Conservation (phyloP, 2,329 filamentous ascomycete species). For the Pseudogymnoascus sp. region DNA sequence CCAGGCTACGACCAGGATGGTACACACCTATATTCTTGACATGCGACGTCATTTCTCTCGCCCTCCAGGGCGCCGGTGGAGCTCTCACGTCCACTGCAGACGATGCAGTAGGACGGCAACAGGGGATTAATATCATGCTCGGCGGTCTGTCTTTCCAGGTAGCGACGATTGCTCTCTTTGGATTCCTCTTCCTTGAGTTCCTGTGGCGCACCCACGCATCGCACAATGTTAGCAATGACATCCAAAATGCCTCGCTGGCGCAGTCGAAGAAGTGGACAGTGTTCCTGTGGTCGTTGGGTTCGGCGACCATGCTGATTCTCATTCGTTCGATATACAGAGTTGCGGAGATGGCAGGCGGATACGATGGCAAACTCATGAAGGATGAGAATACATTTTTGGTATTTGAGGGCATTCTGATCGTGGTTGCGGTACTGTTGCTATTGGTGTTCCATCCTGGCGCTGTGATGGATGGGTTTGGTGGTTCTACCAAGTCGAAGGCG, state of each 20-base stretch:
- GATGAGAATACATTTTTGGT: conserved; percentile 49
- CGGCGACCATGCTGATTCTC: conserved; percentile 57
- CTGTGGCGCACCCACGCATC: conserved; percentile 31
- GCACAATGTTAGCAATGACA: neutral
- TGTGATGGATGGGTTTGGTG: neutral
- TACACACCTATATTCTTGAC: conserved; percentile 54
- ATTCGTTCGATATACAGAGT: conserved; percentile 59
- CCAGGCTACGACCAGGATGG: conserved; percentile 38
- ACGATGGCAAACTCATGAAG: conserved; percentile 49
- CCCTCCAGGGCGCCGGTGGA: conserved; percentile 55
- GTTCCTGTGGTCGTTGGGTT: conserved; percentile 17
- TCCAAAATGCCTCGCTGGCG: neutral
- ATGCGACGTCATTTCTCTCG: conserved; percentile 53
- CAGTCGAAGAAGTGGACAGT: neutral
- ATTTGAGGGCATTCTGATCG: conserved; percentile 49
- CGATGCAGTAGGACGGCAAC: conserved; percentile 35
- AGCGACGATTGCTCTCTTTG: conserved; percentile 48
- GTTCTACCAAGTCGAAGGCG: conserved; percentile 10
- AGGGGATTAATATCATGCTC: conserved; percentile 48
- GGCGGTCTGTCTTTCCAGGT: conserved; percentile 57
- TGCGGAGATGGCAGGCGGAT: conserved; percentile 58
- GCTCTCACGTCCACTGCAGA: conserved; percentile 46
- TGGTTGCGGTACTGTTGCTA: conserved; percentile 38
- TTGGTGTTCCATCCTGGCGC: conserved; percentile 38
- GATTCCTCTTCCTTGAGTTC: conserved; percentile 43